Percentiles rank a stretch among this genome's conserved stretches.
Conservation (phyloP, 192 early-diverging fungal species). For the Chytriomyces sp. region DNA sequence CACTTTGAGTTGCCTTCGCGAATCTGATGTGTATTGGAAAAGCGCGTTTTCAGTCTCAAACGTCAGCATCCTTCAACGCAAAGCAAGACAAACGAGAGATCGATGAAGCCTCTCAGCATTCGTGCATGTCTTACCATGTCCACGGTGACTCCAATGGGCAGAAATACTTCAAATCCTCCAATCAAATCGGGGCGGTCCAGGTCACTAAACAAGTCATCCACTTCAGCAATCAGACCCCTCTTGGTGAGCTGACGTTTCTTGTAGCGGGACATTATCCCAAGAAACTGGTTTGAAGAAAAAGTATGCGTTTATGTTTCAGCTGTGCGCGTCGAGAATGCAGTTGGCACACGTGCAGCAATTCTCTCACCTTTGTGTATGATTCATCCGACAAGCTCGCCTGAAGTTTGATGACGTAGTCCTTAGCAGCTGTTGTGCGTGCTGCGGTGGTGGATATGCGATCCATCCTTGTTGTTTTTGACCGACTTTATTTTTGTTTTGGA, state of each 20-base stretch:
- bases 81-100: background rate
- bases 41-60: background rate
- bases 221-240: slow-evolving; percentile 20
- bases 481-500: no score
- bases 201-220: slow-evolving; percentile 21
- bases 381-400: slow-evolving; percentile 1
- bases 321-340: background rate
- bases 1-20: slow-evolving; percentile 25
- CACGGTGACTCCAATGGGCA: slow-evolving; percentile 22
- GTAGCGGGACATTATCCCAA: slow-evolving; percentile 24
- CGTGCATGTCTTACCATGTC: slow-evolving; percentile 14
- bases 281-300: slow-evolving; percentile 12
- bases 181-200: slow-evolving; percentile 18
- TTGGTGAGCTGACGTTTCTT: slow-evolving; percentile 29
- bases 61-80: no score
- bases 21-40: background rate
- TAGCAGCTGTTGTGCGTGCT: background rate
- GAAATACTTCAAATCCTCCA: slow-evolving; percentile 23
- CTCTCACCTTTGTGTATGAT: background rate
- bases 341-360: no score
- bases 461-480: no score
- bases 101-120: background rate
- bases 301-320: no score
- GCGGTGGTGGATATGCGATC: background rate
- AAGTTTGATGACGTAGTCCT: slow-evolving; percentile 12